Conservation (phyloP, 805 yeast genomes). For the Ascoidea rubescens region DNA sequence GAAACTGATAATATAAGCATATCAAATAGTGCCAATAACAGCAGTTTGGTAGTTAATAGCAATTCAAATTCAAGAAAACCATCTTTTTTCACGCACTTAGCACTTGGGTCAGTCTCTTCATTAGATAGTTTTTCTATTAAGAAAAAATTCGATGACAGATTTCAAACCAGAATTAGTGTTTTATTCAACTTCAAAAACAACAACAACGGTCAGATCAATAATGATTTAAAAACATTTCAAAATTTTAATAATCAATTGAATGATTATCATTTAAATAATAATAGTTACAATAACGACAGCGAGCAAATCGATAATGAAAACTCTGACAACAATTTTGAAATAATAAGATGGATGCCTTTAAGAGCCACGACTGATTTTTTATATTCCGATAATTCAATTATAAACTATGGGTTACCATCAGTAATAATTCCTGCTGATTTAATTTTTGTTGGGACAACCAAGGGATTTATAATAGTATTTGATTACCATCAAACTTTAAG, state of each 20-base stretch:
- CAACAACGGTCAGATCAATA: background rate
- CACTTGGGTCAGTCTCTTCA: background rate
- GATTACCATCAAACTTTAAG: constrained; percentile 51
- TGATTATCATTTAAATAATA: no score
- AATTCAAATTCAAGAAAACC: background rate
- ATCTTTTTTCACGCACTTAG: constrained; percentile 1
- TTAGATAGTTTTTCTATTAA: background rate
- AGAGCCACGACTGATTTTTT: constrained; percentile 1
- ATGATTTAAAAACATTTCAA: background rate
- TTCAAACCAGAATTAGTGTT: constrained; percentile 5
- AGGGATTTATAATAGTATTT: constrained; percentile 53
- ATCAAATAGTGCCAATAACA: no score
- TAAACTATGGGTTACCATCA: constrained; percentile 36
- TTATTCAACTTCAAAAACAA: background rate
- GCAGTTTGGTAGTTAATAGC: no score
- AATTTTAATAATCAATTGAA: background rate
- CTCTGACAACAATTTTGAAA: background rate
- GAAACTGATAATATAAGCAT: no score
- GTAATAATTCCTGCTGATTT: constrained; percentile 28
- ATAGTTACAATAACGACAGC: no score
- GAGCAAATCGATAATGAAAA: background rate
- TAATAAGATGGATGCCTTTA: constrained; percentile 2
- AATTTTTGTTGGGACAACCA: constrained; percentile 55
- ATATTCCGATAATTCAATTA: constrained; percentile 2
- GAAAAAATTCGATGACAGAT: constrained; percentile 6